Evolutionary conservation across 805 yeast species (phyloP), one percentile per base, ranked within the genome.

Genomic region (Candida awuae): DNA sequence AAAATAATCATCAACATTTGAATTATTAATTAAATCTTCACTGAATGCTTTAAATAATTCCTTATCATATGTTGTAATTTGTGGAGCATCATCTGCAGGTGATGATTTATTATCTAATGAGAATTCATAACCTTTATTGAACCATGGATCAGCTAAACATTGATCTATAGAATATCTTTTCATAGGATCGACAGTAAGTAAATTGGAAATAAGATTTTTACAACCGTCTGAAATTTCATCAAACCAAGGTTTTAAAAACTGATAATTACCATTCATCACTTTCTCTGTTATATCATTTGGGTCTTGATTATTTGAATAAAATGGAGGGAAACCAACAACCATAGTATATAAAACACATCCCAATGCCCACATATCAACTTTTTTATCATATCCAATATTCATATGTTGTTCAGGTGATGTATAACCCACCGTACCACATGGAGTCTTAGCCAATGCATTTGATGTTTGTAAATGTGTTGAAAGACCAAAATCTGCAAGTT

Each of bases 201-300:
- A 66, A 50, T 73, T 76, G 4, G 71, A 60, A 12, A 84, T 84
- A 50, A 84, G 70, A 49, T 71, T 71, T 53, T 82, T 84, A 20
- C 87, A 88, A 27, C 77, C 85, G 29, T 56, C 60, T 36, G 80
- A 70, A 26, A 84, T 80, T 55, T 84, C 94, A 59, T 83, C 92
- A 85, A 92, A 84, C 94, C 94, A 84, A 2, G 94, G 94, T 43
- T 72, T 63, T 38, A 84, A 63, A 55, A 82, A 84, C n/a, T 75
- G 72, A 58, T 71, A 84, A 41, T 82, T 79, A 26, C 92, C 94
- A 34, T 67, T 67, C 10, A 82, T 67, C 23, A 82, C 84, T 55
- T 83, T 84, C 39, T 70, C 69, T 4, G 87, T 77, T 33, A 84
- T 63, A 35, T 66, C 67, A 45, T 68, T 67, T 3, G 77, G 68